phyloP scores from a whole-genome alignment of 371 early-diverging fungal species.

The Circinella umbellata region DNA sequence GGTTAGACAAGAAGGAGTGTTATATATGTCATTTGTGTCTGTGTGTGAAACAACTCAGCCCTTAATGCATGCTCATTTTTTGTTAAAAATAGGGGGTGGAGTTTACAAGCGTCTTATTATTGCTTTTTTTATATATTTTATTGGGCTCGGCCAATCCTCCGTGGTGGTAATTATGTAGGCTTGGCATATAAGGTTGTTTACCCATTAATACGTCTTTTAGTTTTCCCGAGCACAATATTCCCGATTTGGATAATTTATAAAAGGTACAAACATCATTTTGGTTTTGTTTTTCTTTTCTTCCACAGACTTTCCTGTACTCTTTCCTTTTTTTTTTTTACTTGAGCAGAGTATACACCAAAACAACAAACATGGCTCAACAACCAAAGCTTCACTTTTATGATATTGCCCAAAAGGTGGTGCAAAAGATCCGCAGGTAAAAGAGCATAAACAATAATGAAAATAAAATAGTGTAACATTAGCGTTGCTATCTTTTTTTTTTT shows the following conservation, averaged over 20 bases:
- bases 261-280: not conserved
- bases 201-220: not conserved
- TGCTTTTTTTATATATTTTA: no score
- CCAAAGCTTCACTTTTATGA: slow-evolving; percentile 20
- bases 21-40: no score
- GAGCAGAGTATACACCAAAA: not conserved
- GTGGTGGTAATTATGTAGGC: not conserved
- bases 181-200: not conserved
- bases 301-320: not conserved
- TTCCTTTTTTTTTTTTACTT: not conserved
- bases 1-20: no score
- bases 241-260: slow-evolving; percentile 12
- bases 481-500: not conserved
- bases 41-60: no score
- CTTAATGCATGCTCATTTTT: no score
- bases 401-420: slow-evolving; percentile 34
- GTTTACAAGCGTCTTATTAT: no score
- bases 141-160: not conserved
- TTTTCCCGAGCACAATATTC: slow-evolving; percentile 12
- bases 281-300: not conserved
- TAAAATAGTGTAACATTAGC: not conserved
- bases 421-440: slow-evolving; percentile 32
- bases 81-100: no score
- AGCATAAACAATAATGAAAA: not conserved
- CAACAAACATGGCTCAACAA: not conserved